These are phyloP conservation scores for Syzygium oleosum DNA, from an alignment of 345 rosid species.

Conservation along the genomic window DNA sequence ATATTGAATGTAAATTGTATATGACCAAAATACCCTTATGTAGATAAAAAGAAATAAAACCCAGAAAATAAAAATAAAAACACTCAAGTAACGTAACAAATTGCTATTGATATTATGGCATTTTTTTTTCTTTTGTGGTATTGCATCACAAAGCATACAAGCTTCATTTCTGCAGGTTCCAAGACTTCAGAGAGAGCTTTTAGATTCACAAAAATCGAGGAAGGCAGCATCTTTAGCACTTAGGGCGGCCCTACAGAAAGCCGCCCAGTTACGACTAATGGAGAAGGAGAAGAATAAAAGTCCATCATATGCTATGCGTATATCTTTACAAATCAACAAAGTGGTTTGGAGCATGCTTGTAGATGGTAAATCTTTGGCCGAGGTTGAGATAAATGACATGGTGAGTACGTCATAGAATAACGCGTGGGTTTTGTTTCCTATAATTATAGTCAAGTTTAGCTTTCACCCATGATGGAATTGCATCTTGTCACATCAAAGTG, in stretches of 20 bases:
- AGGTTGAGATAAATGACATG: conserved; percentile 98
- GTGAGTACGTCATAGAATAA: conserved; percentile 32
- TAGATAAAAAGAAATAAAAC: no score
- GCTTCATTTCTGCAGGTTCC: conserved; percentile 45
- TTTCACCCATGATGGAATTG: background rate
- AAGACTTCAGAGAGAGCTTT: conserved; percentile 71
- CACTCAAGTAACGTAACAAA: background rate
- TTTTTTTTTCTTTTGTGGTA: background rate
- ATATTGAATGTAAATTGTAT: no score
- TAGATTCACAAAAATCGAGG: conserved; percentile 60
- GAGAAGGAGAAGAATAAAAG: conserved; percentile 98
- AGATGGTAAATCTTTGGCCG: conserved; percentile 98
- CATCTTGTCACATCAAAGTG: background rate
- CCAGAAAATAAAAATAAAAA: no score
- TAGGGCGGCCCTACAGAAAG: conserved; percentile 74
- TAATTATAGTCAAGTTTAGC: background rate
- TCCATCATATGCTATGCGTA: conserved; percentile 97
- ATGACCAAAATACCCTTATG: no score
- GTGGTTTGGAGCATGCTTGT: conserved; percentile 98
- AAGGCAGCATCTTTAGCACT: conserved; percentile 75
- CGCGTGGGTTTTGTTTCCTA: background rate
- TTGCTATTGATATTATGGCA: background rate
- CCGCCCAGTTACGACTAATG: conserved; percentile 81
- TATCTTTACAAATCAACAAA: conserved; percentile 76
- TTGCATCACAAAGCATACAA: background rate